Conservation (phyloP, 2,329 filamentous ascomycete species). For the Xylaria sp. region DNA sequence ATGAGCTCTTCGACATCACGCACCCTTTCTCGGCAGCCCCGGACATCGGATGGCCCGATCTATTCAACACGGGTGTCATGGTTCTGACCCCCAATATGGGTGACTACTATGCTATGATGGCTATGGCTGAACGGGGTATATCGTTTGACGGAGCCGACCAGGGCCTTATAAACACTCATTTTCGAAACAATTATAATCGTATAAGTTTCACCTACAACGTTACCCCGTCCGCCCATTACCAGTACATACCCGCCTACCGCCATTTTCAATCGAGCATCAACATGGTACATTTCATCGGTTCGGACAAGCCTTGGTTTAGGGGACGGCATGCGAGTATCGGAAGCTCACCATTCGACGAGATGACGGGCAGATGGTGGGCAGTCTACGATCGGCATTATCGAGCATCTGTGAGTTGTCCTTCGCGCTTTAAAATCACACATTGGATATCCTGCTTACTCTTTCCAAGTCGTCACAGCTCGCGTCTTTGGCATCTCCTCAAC, state of each 20-base stretch:
- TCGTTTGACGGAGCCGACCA: slow-evolving; percentile 98
- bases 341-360: slow-evolving; percentile 78
- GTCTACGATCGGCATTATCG: slow-evolving; percentile 90
- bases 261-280: slow-evolving; percentile 92
- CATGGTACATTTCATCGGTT: slow-evolving; percentile 93
- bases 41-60: slow-evolving; percentile 97
- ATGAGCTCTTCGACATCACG: slow-evolving; percentile 83
- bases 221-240: slow-evolving; percentile 95
- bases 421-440: slow-evolving; percentile 11
- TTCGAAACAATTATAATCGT: slow-evolving; percentile 82
- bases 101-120: slow-evolving; percentile 85
- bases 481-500: slow-evolving; percentile 9
- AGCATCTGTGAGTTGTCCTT: slow-evolving; percentile 54
- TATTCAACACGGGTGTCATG: slow-evolving; percentile 99
- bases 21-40: slow-evolving; percentile 77
- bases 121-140: slow-evolving; percentile 84
- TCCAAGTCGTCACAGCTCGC: slow-evolving; percentile 35
- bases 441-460: slow-evolving; percentile 36
- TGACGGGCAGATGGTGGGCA: slow-evolving; percentile 91
- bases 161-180: slow-evolving; percentile 94
- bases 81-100: slow-evolving; percentile 85
- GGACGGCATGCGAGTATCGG: slow-evolving; percentile 66
- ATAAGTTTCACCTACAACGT: slow-evolving; percentile 97
- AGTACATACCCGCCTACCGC: slow-evolving; percentile 93
- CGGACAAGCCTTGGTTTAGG: slow-evolving; percentile 86